These are phyloP conservation scores for Leccinum huronense DNA, from an alignment of 1,284 basidiomycete species.

Conservation along the genomic window DNA sequence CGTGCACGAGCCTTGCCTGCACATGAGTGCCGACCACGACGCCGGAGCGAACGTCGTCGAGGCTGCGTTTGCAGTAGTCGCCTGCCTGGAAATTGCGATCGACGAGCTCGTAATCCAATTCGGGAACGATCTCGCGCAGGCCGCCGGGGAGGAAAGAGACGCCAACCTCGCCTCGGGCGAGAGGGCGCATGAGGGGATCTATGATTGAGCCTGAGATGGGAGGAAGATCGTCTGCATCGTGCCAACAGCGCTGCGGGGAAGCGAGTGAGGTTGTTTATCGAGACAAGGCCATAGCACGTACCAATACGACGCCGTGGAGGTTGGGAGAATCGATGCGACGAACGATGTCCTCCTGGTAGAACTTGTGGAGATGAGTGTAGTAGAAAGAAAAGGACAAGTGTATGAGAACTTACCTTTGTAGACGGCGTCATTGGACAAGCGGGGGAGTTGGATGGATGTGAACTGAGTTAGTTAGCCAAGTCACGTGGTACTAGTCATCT, in stretches of 20 bases:
- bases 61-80: constrained; percentile 80
- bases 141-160: constrained; percentile 66
- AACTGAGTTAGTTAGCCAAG: background rate
- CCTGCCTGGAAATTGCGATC: constrained; percentile 81
- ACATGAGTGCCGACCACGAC: constrained; percentile 66
- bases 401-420: constrained; percentile 25
- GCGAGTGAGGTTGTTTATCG: constrained; percentile 5
- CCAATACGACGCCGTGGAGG: constrained; percentile 32
- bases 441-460: constrained; percentile 9
- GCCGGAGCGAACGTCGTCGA: constrained; percentile 75
- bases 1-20: constrained; percentile 70
- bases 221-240: constrained; percentile 70
- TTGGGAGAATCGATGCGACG: constrained; percentile 46
- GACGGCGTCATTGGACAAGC: constrained; percentile 22
- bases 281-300: constrained; percentile 8
- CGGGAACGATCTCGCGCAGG: constrained; percentile 68
- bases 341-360: constrained; percentile 77
- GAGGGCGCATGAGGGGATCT: constrained; percentile 75
- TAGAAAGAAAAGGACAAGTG: no score
- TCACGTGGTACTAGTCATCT: background rate
- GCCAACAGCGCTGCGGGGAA: constrained; percentile 68
- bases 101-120: constrained; percentile 68
- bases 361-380: constrained; percentile 39
- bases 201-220: constrained; percentile 40
- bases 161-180: constrained; percentile 79